Base-by-base conservation (phyloP, 139 green algal genomes). In the Haematococcus sp. region DNA sequence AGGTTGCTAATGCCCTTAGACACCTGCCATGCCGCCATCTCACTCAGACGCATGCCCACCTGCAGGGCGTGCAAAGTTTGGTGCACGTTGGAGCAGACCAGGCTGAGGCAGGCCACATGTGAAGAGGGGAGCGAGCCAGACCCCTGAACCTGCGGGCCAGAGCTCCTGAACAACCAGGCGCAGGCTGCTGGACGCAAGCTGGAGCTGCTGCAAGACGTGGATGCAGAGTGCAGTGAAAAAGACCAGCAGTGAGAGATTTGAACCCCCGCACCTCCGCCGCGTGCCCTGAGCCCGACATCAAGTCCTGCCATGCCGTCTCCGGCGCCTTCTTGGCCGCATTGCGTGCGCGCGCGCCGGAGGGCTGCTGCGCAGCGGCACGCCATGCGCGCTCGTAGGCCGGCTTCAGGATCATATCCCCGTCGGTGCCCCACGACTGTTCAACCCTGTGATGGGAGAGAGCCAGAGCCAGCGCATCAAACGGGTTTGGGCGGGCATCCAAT, bases 11-110 rank as follows among this genome's bases (percentile, higher is more conserved):
- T 70, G 44, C 85, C 85, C 68, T 77, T 78, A 15, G 31, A 33
- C 19, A 76, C 23, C 52, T 78, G 74, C 74, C 79, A 88, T 15
- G 66, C 22, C 27, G 68, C 72, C 0, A 74, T 73, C 4, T 83
- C 78, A 27, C 31, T 25, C 34, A 88, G 75, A 56, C 74, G 60
- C 82, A 85, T 85, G 63, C 78, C 82, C 0, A 68, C 82, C 78
- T 80, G 56, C 16, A 66, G 35, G n/a, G n/a, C n/a, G n/a, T n/a
- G n/a, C n/a, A n/a, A n/a, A n/a, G n/a, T n/a, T n/a, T n/a, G n/a
- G n/a, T n/a, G n/a, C n/a, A n/a, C n/a, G n/a, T n/a, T n/a, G n/a
- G n/a, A n/a, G n/a, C n/a, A n/a, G n/a, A n/a, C n/a, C n/a, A n/a
- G n/a, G n/a, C n/a, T n/a, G n/a, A n/a, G n/a, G n/a, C n/a, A n/a